phyloP scores from a whole-genome alignment of 1,139 yeast species.

The Arxiozyma telluris region DNA sequence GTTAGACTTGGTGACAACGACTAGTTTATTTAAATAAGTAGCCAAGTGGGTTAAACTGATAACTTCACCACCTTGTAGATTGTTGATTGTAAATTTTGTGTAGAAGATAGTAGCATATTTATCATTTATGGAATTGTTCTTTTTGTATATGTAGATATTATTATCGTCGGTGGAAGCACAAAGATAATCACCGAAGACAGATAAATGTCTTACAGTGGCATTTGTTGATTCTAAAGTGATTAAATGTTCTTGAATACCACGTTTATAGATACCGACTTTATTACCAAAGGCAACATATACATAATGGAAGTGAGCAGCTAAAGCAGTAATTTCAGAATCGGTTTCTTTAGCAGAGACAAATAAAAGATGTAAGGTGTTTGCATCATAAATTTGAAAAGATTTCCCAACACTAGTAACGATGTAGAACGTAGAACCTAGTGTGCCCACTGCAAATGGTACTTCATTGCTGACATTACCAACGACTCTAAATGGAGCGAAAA shows the following conservation, averaged over 20 bases:
- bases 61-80: slow-evolving; percentile 53
- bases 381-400: slow-evolving; percentile 89
- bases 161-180: slow-evolving; percentile 49
- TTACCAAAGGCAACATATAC: slow-evolving; percentile 73
- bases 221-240: slow-evolving; percentile 25
- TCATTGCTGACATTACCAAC: slow-evolving; percentile 67
- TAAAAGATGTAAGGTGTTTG: slow-evolving; percentile 72
- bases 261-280: slow-evolving; percentile 65
- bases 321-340: slow-evolving; percentile 54
- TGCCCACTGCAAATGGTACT: slow-evolving; percentile 79
- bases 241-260: slow-evolving; percentile 68
- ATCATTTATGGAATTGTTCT: slow-evolving; percentile 35
- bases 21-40: slow-evolving; percentile 83
- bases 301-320: slow-evolving; percentile 76
- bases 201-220: slow-evolving; percentile 40
- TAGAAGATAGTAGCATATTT: slow-evolving; percentile 58
- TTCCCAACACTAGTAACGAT: slow-evolving; percentile 86
- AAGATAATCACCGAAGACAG: slow-evolving; percentile 73
- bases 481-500: slow-evolving; percentile 51
- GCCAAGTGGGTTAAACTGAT: slow-evolving; percentile 75
- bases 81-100: slow-evolving; percentile 50
- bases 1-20: slow-evolving; percentile 60
- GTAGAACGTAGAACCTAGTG: slow-evolving; percentile 80
- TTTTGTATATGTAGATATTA: slow-evolving; percentile 52
- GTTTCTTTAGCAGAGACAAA: slow-evolving; percentile 83